These are phyloP conservation scores for Candida broadrunensis DNA, from an alignment of 805 yeast species.

Conservation along the genomic window DNA sequence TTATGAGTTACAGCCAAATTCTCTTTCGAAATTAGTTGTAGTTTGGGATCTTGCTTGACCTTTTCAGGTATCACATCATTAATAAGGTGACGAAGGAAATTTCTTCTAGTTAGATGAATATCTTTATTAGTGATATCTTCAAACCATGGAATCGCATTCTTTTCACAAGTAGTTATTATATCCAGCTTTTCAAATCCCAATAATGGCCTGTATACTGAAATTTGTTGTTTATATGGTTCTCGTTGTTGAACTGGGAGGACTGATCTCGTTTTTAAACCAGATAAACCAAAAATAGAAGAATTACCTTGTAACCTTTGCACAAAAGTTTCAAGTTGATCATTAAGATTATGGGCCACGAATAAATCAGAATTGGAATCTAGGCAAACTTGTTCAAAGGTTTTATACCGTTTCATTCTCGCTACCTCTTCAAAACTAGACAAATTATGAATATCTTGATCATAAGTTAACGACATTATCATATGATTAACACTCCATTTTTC, in stretches of 20 bases:
- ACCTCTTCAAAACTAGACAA: constrained; percentile 51
- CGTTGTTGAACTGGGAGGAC: constrained; percentile 22
- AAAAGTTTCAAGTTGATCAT: constrained; percentile 74
- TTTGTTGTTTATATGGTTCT: constrained; percentile 15
- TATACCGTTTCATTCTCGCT: constrained; percentile 57
- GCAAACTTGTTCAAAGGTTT: constrained; percentile 43
- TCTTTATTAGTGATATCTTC: constrained; percentile 68
- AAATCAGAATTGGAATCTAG: constrained; percentile 26
- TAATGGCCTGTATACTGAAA: constrained; percentile 49
- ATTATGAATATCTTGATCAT: constrained; percentile 20
- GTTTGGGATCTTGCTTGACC: constrained; percentile 2
- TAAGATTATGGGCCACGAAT: constrained; percentile 63
- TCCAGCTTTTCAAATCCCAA: constrained; percentile 42
- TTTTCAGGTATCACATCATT: constrained; percentile 19
- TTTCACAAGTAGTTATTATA: constrained; percentile 44
- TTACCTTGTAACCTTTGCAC: constrained; percentile 47
- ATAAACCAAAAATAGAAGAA: constrained; percentile 51
- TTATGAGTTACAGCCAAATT: constrained; percentile 10
- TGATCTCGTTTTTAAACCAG: constrained; percentile 44
- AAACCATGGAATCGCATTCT: constrained; percentile 51
- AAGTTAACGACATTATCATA: constrained; percentile 21
- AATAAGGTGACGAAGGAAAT: constrained; percentile 45
- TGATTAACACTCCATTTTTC: constrained; percentile 34
- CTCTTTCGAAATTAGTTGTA: constrained; percentile 5
- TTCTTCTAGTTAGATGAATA: constrained; percentile 53